Evolutionary conservation across 2,329 filamentous ascomycete genomes (phyloP).

Genomic region (Colletotrichum viniferum): DNA sequence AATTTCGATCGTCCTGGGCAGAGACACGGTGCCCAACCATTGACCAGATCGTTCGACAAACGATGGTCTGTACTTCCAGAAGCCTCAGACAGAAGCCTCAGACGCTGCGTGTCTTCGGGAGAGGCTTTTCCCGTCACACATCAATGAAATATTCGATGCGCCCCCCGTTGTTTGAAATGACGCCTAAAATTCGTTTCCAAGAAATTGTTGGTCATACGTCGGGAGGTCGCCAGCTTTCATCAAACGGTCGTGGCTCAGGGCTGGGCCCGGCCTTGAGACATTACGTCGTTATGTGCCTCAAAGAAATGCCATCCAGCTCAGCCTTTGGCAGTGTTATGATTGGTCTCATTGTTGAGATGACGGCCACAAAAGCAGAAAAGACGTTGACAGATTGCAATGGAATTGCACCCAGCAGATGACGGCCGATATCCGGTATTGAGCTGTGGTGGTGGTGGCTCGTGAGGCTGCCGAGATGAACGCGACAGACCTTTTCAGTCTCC

Average conservation of each 20-base stretch:
- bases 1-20: not conserved
- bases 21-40: not conserved
- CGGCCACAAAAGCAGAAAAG: not conserved
- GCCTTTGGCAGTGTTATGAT: not conserved
- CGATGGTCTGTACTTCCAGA: not conserved
- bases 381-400: not conserved
- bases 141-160: not conserved
- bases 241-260: constrained; percentile 14
- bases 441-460: not conserved
- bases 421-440: not conserved
- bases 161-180: not conserved
- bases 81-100: not conserved
- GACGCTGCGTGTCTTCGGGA: not conserved
- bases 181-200: not conserved
- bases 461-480: constrained; percentile 15
- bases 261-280: constrained; percentile 7
- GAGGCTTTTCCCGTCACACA: not conserved
- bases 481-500: not conserved
- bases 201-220: not conserved
- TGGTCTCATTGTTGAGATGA: not conserved
- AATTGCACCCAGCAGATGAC: not conserved
- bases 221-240: not conserved
- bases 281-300: constrained; percentile 3
- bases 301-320: not conserved
- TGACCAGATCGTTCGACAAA: not conserved